A percentile compares a stretch with the other conserved stretches of the same genome.
Conservation (phyloP, 495 filamentous ascomycete genomes). For the Hyaloscypha finlandica region DNA sequence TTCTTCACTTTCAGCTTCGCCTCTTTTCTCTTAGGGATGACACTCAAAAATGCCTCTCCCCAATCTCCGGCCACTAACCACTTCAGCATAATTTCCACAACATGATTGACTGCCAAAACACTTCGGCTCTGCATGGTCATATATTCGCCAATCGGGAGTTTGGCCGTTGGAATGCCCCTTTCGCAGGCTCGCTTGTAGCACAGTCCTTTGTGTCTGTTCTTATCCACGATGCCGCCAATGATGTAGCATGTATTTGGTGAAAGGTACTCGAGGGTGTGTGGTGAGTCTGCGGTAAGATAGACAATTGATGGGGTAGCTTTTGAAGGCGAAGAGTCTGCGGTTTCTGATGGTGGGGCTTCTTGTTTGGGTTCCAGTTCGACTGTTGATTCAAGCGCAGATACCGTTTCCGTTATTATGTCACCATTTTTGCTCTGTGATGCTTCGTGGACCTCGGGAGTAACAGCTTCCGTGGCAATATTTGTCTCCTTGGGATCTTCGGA, state of each 20-base stretch:
- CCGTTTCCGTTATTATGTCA: not conserved
- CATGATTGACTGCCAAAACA: constrained; percentile 91
- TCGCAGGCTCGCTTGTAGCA: constrained; percentile 82
- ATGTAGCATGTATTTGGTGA: constrained; percentile 88
- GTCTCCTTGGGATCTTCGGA: not conserved
- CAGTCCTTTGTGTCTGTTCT: constrained; percentile 90
- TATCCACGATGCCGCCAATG: constrained; percentile 92
- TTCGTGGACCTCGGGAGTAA: not conserved
- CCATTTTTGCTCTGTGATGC: not conserved
- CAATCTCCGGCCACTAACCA: constrained; percentile 90
- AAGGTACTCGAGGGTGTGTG: constrained; percentile 74
- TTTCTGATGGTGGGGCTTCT: not conserved
- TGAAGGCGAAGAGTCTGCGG: not conserved
- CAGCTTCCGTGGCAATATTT: not conserved
- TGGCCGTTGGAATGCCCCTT: constrained; percentile 79
- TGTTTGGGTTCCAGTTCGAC: not conserved
- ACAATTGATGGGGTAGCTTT: constrained; percentile 48
- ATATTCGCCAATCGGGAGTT: constrained; percentile 88
- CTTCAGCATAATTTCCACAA: constrained; percentile 90
- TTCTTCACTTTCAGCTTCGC: constrained; percentile 48
- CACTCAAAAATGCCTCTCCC: constrained; percentile 82
- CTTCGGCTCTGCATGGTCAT: constrained; percentile 83
- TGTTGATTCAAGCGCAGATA: not conserved
- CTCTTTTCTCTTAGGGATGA: constrained; percentile 87
- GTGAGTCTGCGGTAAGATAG: constrained; percentile 87